Conservation (phyloP, 768 basidiomycete species). For the Boletus rufocinnamomeus region DNA sequence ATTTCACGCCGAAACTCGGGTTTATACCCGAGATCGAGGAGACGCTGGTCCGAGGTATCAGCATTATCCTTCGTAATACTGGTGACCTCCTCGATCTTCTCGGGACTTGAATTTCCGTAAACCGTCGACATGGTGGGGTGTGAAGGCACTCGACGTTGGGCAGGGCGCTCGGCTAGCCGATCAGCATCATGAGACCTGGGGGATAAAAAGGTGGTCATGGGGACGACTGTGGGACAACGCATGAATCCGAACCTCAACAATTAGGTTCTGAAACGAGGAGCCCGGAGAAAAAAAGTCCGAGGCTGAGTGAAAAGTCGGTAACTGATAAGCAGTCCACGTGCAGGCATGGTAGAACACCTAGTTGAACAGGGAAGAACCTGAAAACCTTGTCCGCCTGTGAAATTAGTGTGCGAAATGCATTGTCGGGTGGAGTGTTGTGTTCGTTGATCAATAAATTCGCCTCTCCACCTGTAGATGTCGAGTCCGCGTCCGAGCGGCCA, state of each 20-base stretch:
- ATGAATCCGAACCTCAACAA: background rate
- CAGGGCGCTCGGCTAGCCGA: background rate
- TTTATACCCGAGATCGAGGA: conserved; percentile 55
- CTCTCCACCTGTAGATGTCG: no score
- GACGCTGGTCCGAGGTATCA: conserved; percentile 39
- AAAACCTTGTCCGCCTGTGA: background rate
- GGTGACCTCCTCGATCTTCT: conserved; percentile 18
- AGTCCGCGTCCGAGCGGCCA: background rate
- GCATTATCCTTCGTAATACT: conserved; percentile 1
- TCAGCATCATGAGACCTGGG: background rate
- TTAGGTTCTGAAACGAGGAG: background rate
- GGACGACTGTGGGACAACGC: conserved; percentile 12
- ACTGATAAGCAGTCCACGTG: conserved; percentile 8
- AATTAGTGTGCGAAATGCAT: background rate
- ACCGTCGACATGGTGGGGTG: conserved; percentile 9
- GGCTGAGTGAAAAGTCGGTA: conserved; percentile 2
- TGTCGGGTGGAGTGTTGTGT: background rate
- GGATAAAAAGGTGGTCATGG: conserved; percentile 8
- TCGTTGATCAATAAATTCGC: background rate
- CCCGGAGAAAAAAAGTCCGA: background rate
- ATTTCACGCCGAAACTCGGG: conserved; percentile 60
- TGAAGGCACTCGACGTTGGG: background rate
- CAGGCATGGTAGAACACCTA: background rate
- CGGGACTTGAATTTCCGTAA: conserved; percentile 1
- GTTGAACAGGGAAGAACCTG: background rate